Evolutionary conservation across 2,329 filamentous ascomycete species (phyloP).

Genomic region (Colletotrichum sansevieriae): DNA sequence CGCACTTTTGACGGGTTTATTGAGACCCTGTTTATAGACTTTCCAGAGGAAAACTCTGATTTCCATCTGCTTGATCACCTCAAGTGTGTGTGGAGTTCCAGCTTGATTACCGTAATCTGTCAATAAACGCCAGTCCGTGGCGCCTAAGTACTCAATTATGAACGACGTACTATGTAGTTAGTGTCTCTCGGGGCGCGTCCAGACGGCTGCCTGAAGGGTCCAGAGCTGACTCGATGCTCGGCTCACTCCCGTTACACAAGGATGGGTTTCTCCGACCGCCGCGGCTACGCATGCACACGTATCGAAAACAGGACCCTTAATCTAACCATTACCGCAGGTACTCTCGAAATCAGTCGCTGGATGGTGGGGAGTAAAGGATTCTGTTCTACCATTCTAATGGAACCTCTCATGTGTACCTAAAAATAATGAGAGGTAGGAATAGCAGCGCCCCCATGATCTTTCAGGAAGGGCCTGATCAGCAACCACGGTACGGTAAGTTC

Average conservation of each 20-base stretch:
- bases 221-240: slow-evolving; percentile 11
- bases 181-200: not conserved
- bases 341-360: not conserved
- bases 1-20: slow-evolving; percentile 3
- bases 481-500: too few relatives aligned
- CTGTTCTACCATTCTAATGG: too few relatives aligned
- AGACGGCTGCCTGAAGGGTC: not conserved
- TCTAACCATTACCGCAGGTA: not conserved
- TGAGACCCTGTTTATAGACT: not conserved
- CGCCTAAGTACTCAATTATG: too few relatives aligned
- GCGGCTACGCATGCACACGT: too few relatives aligned
- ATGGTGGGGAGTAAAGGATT: too few relatives aligned
- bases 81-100: not conserved
- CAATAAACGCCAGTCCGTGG: slow-evolving; percentile 1
- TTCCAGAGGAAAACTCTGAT: not conserved
- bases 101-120: slow-evolving; percentile 2
- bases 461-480: too few relatives aligned
- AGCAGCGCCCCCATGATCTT: not conserved
- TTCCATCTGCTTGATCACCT: too few relatives aligned
- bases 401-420: not conserved
- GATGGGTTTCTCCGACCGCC: too few relatives aligned
- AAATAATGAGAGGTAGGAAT: not conserved
- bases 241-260: too few relatives aligned
- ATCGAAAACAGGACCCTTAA: too few relatives aligned
- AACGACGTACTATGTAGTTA: not conserved